Base-by-base conservation (phyloP, 345 rosid species). In the Streptanthus diversifolius region DNA sequence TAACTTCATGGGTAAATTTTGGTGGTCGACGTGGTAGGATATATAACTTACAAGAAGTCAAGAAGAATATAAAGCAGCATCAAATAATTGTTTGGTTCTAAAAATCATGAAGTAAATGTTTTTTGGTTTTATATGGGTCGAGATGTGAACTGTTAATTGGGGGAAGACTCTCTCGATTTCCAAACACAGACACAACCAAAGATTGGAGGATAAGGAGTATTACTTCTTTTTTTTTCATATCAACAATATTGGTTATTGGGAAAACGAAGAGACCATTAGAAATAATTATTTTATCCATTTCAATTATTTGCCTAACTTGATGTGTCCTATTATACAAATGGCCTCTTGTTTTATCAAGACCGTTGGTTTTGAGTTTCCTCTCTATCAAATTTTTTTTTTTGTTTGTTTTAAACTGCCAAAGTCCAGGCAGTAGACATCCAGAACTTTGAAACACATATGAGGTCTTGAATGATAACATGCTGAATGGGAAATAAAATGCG, bases 261-360 rank as follows among this genome's bases (percentile, higher is more conserved):
- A 71, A 64, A 65, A 47, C 43, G 33, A 17, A 18, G 62, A 8
- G 10, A 57, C 65, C 65, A 55, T 32, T 15, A 15, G 17, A 73
- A 32, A 44, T 25, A 73, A 12, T 54, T 12, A 44, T 33, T 53
- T 41, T 64, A 73, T 55, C 30, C n/a, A 73, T 44, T 30, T 65
- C 71, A 66, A 65, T 73, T 55, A 73, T 73, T 25, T 48, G 75
- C 19, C 59, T 15, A 55, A 35, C 49, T 54, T 64, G 77, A 73
- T 55, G 49, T 33, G 19, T 41, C 63, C 63, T 21, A 19, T 48
- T 65, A 64, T 12, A 35, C 7, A 43, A 12, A 24, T 44, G 32
- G 41, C 24, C 66, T 33, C 76, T 63, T 71, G 35, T 63, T 53
- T 63, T 30, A 41, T 53, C 55, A 41, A 21, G 14, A 53, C 14